Evolutionary conservation across 306 rosid species (phyloP).

Genomic region (Quercus robur): DNA sequence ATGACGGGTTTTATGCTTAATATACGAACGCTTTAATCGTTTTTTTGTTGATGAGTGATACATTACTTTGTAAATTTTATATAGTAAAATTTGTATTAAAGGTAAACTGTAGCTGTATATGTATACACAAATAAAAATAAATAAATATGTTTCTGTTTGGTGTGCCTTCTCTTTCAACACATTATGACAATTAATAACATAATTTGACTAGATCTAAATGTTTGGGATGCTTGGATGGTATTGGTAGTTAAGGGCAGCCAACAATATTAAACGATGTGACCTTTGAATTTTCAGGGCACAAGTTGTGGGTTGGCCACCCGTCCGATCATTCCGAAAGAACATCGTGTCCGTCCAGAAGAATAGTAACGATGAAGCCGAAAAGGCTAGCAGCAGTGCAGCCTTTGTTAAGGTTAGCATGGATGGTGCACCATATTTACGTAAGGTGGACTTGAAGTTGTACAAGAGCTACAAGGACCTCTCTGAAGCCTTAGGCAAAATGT

Average conservation of each 20-base stretch:
- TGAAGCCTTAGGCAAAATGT: slow-evolving; percentile 68
- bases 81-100: too few relatives aligned
- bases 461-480: slow-evolving; percentile 73
- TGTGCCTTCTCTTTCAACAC: not conserved
- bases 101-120: too few relatives aligned
- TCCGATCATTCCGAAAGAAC: slow-evolving; percentile 73
- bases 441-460: slow-evolving; percentile 82
- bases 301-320: slow-evolving; percentile 98
- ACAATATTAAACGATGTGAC: not conserved
- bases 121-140: not conserved
- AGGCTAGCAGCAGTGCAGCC: slow-evolving; percentile 26
- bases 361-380: slow-evolving; percentile 6
- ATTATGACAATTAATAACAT: not conserved
- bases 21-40: too few relatives aligned
- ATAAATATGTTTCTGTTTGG: too few relatives aligned
- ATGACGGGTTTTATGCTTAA: too few relatives aligned
- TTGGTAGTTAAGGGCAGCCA: too few relatives aligned
- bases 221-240: too few relatives aligned
- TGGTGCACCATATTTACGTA: slow-evolving; percentile 85
- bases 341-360: slow-evolving; percentile 46
- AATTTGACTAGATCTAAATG: not conserved
- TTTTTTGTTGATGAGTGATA: too few relatives aligned
- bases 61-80: too few relatives aligned
- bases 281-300: slow-evolving; percentile 57
- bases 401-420: slow-evolving; percentile 92